A percentile compares a stretch with the other conserved stretches of the same genome.
These are phyloP conservation scores for Pythium scleroteichum DNA, from an alignment of 352 stramenopile genomes.

Conservation along the genomic window DNA sequence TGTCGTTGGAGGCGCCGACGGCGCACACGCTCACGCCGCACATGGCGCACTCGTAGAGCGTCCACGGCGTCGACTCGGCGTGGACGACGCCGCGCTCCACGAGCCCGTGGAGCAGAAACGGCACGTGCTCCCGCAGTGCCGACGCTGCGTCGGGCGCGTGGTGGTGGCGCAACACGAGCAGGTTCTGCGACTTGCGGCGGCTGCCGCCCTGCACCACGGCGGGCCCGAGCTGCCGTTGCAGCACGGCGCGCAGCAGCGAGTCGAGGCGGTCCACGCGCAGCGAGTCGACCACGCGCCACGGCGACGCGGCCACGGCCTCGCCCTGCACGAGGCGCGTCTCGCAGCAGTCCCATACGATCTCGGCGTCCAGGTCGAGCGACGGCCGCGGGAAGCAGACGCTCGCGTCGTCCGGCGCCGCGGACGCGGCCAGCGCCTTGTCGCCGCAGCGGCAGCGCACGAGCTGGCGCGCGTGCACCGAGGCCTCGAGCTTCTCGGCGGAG, in stretches of 20 bases:
- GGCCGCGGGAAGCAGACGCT: background rate
- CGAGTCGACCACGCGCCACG: slow-evolving; percentile 40
- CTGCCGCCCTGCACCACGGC: background rate
- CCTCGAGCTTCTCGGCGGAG: slow-evolving; percentile 17
- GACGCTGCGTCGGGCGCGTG: slow-evolving; percentile 2
- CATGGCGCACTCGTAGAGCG: slow-evolving; percentile 21
- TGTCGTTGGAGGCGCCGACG: background rate
- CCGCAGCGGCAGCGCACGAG: slow-evolving; percentile 49
- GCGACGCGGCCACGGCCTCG: slow-evolving; percentile 15
- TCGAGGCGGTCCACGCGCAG: slow-evolving; percentile 33
- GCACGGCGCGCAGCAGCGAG: slow-evolving; percentile 32
- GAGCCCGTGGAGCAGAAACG: slow-evolving; percentile 15
- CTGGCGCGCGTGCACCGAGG: slow-evolving; percentile 11
- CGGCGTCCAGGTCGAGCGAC: slow-evolving; percentile 1
- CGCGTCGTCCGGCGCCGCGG: background rate
- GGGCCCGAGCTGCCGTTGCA: slow-evolving; percentile 11
- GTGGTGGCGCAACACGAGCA: background rate
- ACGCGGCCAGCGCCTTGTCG: slow-evolving; percentile 33
- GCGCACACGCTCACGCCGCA: slow-evolving; percentile 20
- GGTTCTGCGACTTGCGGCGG: slow-evolving; percentile 4
- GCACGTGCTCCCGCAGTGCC: slow-evolving; percentile 16
- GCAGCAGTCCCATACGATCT: slow-evolving; percentile 20
- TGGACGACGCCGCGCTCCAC: background rate
- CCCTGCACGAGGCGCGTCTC: slow-evolving; percentile 26
- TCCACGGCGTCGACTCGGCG: slow-evolving; percentile 8